Percentiles rank a stretch among this genome's conserved stretches.
Evolutionary conservation across 2,329 filamentous ascomycete genomes (phyloP).

Genomic region (Sordariomycetes sp.): DNA sequence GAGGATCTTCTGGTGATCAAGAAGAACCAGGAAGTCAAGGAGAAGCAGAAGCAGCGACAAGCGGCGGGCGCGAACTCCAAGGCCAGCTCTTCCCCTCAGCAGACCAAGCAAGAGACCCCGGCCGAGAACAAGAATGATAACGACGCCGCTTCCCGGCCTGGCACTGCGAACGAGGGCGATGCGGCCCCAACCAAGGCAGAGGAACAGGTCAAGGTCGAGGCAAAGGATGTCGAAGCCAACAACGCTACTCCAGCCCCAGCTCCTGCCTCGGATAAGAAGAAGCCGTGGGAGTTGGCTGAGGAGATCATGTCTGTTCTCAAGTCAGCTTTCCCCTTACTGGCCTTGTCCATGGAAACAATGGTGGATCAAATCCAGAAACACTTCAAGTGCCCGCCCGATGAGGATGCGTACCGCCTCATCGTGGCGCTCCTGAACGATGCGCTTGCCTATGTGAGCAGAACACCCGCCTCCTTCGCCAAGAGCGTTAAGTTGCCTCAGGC

Average conservation of each 20-base stretch:
- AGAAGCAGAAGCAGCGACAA: conserved; percentile 44
- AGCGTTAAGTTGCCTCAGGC: conserved; percentile 84
- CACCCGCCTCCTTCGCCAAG: conserved; percentile 76
- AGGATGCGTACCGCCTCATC: conserved; percentile 94
- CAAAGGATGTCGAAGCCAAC: conserved; percentile 10
- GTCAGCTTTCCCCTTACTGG: conserved; percentile 91
- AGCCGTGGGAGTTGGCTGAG: conserved; percentile 93
- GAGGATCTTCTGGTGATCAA: conserved; percentile 92
- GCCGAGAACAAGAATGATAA: conserved; percentile 28
- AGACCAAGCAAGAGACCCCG: conserved; percentile 39
- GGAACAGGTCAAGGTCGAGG: conserved; percentile 17
- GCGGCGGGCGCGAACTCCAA: conserved; percentile 31
- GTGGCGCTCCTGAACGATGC: conserved; percentile 97
- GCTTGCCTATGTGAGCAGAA: conserved; percentile 81
- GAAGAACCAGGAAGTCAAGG: conserved; percentile 74
- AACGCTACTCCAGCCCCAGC: conserved; percentile 15
- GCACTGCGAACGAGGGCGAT: conserved; percentile 39
- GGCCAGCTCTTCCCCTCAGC: conserved; percentile 33
- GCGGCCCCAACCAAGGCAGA: conserved; percentile 35
- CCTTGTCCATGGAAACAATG: conserved; percentile 98
- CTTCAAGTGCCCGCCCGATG: conserved; percentile 97
- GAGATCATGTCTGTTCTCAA: conserved; percentile 94
- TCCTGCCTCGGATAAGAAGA: conserved; percentile 46
- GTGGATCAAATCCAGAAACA: conserved; percentile 98
- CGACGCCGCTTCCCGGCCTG: conserved; percentile 32